Conservation (phyloP, 768 basidiomycete species). For the Rubroboletus pulcherrimus region DNA sequence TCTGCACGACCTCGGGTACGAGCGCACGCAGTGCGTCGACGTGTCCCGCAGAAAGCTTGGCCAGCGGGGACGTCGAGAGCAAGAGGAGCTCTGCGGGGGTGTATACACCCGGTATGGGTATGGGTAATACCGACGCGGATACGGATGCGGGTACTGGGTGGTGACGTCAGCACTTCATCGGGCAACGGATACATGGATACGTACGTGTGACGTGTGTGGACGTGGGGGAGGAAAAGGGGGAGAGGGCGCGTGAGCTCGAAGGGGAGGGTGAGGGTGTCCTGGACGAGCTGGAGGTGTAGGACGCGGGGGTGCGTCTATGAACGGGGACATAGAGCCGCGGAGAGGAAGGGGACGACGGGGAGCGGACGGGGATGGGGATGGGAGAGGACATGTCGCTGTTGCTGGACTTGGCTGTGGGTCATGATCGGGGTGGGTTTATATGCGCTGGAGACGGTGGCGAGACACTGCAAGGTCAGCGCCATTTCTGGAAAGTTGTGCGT, state of each 20-base stretch:
- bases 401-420: neutral
- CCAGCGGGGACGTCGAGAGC: constrained; percentile 23
- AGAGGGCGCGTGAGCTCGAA: constrained; percentile 5
- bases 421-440: neutral
- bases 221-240: neutral
- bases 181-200: neutral
- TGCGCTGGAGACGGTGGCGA: neutral
- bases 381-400: constrained; percentile 25
- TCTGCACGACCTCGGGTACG: constrained; percentile 29
- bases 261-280: constrained; percentile 11
- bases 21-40: constrained; percentile 10
- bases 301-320: constrained; percentile 30
- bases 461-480: neutral
- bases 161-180: neutral
- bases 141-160: no score
- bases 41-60: constrained; percentile 2
- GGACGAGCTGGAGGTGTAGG: constrained; percentile 12
- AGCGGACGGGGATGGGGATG: constrained; percentile 14
- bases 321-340: constrained; percentile 38
- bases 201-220: neutral
- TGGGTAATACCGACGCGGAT: neutral
- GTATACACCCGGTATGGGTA: constrained; percentile 19
- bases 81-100: constrained; percentile 24
- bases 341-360: neutral
- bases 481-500: no score